Conservation (phyloP, 768 basidiomycete species). For the Boletus vermiculosoides region DNA sequence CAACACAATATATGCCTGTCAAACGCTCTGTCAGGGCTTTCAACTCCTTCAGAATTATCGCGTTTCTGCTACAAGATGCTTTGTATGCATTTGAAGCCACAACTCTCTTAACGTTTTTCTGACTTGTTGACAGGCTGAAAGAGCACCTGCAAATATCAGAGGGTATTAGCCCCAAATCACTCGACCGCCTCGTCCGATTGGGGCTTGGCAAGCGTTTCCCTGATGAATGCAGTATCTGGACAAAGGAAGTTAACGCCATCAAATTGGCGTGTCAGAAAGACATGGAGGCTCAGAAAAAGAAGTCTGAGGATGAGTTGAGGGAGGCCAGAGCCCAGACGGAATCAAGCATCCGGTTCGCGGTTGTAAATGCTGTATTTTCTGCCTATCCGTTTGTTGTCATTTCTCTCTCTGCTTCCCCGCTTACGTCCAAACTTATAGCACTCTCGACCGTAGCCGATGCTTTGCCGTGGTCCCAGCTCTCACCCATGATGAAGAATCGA, state of each 20-base stretch:
- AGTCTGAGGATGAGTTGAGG: constrained; percentile 10
- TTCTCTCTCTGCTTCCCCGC: neutral
- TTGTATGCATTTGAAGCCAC: constrained; percentile 16
- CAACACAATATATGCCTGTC: constrained; percentile 25
- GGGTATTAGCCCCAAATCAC: constrained; percentile 20
- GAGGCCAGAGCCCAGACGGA: constrained; percentile 15
- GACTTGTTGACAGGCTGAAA: constrained; percentile 17
- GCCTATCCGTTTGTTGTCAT: constrained; percentile 20
- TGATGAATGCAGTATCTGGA: constrained; percentile 25
- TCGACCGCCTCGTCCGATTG: constrained; percentile 29
- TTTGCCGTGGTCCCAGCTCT: constrained; percentile 13
- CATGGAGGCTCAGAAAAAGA: constrained; percentile 9
- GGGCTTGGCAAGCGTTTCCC: constrained; percentile 35
- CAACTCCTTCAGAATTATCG: constrained; percentile 3
- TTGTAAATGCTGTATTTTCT: constrained; percentile 29
- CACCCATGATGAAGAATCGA: constrained; percentile 14
- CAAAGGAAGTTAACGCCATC: constrained; percentile 13
- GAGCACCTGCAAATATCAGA: constrained; percentile 30
- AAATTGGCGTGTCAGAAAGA: neutral
- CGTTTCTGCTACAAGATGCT: constrained; percentile 22
- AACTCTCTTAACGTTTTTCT: neutral
- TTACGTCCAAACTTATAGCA: constrained; percentile 7
- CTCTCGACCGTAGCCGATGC: constrained; percentile 19
- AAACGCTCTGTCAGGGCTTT: constrained; percentile 10
- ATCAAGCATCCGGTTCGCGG: constrained; percentile 20